A percentile compares a stretch with the other conserved stretches of the same genome.
phyloP scores from a whole-genome alignment of 2,329 filamentous ascomycete species.

The Ophiostoma piceae region DNA sequence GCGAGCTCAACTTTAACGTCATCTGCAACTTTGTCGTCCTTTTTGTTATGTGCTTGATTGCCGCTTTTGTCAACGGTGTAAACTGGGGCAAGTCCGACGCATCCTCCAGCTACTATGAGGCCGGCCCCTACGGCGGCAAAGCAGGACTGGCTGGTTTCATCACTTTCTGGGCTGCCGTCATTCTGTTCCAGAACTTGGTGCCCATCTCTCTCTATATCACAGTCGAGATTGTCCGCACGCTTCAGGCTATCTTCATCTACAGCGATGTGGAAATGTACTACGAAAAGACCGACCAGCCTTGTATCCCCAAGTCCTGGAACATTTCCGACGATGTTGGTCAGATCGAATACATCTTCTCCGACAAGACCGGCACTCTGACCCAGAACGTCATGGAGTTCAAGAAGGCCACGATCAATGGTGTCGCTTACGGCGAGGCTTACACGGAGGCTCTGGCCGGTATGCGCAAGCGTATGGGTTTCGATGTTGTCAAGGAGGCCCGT shows the following conservation, averaged over 20 bases:
- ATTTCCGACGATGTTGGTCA: constrained; percentile 97
- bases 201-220: constrained; percentile 98
- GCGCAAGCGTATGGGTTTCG: constrained; percentile 83
- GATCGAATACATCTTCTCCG: constrained; percentile 88
- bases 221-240: constrained; percentile 86
- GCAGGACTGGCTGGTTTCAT: constrained; percentile 83
- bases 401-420: constrained; percentile 93
- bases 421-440: constrained; percentile 93
- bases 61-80: constrained; percentile 77
- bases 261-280: constrained; percentile 97
- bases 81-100: constrained; percentile 71
- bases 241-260: constrained; percentile 96
- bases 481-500: constrained; percentile 74
- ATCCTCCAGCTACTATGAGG: constrained; percentile 78
- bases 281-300: constrained; percentile 86
- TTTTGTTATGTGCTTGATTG: constrained; percentile 80
- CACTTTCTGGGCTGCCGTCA: constrained; percentile 91
- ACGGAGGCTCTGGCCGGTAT: constrained; percentile 95
- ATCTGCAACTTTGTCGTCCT: constrained; percentile 93
- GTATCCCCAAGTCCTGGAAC: constrained; percentile 97
- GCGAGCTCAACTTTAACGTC: constrained; percentile 95
- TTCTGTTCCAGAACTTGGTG: constrained; percentile 97
- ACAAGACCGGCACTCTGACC: constrained; percentile 31
- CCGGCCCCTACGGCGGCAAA: constrained; percentile 69
- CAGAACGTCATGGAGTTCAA: constrained; percentile 77